phyloP scores from a whole-genome alignment of 768 basidiomycete genomes.

The Suillus discolor region DNA sequence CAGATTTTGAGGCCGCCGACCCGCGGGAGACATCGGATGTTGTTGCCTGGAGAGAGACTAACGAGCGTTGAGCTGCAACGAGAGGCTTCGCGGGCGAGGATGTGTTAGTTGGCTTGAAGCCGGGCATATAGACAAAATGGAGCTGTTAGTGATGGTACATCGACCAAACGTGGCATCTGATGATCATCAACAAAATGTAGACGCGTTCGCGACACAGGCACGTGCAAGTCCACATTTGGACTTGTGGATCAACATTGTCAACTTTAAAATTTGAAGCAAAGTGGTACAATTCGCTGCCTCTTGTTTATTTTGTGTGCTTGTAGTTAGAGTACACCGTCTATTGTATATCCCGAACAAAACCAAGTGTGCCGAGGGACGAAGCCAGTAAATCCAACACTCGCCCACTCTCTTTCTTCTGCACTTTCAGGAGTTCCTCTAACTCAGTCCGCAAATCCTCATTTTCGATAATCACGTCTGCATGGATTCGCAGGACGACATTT shows the following conservation, averaged over 20 bases:
- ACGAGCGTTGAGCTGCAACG: constrained; percentile 19
- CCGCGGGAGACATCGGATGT: constrained; percentile 42
- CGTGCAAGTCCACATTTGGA: not conserved
- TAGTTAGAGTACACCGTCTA: constrained; percentile 33
- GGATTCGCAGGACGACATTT: constrained; percentile 80
- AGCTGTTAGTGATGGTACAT: constrained; percentile 7
- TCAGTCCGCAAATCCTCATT: constrained; percentile 64
- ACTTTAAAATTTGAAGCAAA: not conserved
- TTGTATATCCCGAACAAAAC: constrained; percentile 68
- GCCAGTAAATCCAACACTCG: constrained; percentile 76
- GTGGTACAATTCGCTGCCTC: not conserved
- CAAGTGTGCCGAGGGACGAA: constrained; percentile 72
- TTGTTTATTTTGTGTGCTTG: not conserved
- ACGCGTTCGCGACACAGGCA: constrained; percentile 28
- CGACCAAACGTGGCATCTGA: constrained; percentile 5
- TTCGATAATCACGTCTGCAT: constrained; percentile 77
- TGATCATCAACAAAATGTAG: constrained; percentile 7
- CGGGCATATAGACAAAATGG: constrained; percentile 37
- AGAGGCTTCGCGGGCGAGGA: constrained; percentile 47
- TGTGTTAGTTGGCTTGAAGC: constrained; percentile 48
- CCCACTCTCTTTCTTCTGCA: constrained; percentile 78
- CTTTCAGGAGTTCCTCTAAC: constrained; percentile 59
- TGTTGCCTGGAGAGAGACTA: constrained; percentile 12
- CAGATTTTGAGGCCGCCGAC: constrained; percentile 44
- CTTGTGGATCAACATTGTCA: too few relatives aligned